These are phyloP conservation scores for Fistulinella staudtii DNA, from an alignment of 1,284 basidiomycete genomes.

Conservation along the genomic window DNA sequence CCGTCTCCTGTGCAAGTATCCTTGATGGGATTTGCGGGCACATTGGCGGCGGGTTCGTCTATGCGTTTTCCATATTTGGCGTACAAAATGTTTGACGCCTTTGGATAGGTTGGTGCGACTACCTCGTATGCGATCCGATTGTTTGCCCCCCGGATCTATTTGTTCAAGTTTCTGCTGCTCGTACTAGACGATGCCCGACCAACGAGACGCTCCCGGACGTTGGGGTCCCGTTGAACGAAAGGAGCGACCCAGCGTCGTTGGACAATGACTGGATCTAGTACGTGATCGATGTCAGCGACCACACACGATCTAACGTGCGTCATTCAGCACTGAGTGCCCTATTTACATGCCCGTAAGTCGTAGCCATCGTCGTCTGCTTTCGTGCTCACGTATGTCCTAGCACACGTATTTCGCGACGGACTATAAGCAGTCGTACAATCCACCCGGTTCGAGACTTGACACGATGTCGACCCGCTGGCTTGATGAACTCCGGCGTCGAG, in stretches of 20 bases:
- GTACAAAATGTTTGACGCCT: slow-evolving; percentile 1
- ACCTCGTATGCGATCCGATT: slow-evolving; percentile 53
- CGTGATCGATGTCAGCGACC: too few relatives aligned
- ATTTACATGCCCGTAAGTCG: slow-evolving; percentile 48
- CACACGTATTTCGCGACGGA: slow-evolving; percentile 62
- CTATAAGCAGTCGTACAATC: slow-evolving; percentile 47
- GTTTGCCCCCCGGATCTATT: slow-evolving; percentile 45
- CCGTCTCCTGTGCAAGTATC: slow-evolving; percentile 59
- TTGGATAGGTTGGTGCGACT: slow-evolving; percentile 54
- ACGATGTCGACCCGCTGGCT: slow-evolving; percentile 38
- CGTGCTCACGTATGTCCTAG: slow-evolving; percentile 21
- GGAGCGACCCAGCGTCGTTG: slow-evolving; percentile 48
- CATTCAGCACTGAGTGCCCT: slow-evolving; percentile 44
- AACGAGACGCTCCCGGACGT: slow-evolving; percentile 18
- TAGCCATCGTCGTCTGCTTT: background rate
- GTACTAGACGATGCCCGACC: slow-evolving; percentile 4
- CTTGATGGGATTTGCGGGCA: slow-evolving; percentile 58
- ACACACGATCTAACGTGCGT: background rate
- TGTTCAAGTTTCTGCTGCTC: slow-evolving; percentile 28
- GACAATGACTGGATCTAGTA: slow-evolving; percentile 54
- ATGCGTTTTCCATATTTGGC: background rate
- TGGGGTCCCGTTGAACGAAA: slow-evolving; percentile 39
- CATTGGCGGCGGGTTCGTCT: slow-evolving; percentile 44
- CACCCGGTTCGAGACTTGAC: slow-evolving; percentile 16
- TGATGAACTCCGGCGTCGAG: slow-evolving; percentile 45